Percentiles rank a stretch among this genome's conserved stretches.
phyloP scores from a whole-genome alignment of 177 flowering plant genomes.

The Vitis hybrid region DNA sequence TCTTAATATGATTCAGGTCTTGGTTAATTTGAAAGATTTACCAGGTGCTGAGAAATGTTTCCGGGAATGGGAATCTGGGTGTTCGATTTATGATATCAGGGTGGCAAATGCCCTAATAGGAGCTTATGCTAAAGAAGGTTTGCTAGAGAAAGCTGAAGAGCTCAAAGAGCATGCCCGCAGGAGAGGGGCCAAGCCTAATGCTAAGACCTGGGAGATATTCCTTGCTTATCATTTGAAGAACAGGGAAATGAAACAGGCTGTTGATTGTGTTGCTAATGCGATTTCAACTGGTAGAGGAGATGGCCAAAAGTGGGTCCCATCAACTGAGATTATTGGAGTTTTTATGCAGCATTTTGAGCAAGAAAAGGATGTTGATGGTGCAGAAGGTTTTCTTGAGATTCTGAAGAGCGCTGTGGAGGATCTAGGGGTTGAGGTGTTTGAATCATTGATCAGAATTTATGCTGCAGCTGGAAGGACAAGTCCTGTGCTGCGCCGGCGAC shows the following conservation, averaged over 20 bases:
- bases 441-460: slow-evolving; percentile 75
- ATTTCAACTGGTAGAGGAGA: slow-evolving; percentile 56
- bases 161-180: slow-evolving; percentile 50
- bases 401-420: slow-evolving; percentile 51
- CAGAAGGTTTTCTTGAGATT: slow-evolving; percentile 65
- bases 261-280: slow-evolving; percentile 67
- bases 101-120: slow-evolving; percentile 70
- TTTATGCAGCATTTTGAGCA: slow-evolving; percentile 72
- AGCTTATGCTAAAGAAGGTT: slow-evolving; percentile 57
- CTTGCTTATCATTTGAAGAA: slow-evolving; percentile 58
- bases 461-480: slow-evolving; percentile 77
- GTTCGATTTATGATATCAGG: slow-evolving; percentile 74
- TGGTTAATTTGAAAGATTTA: slow-evolving; percentile 75
- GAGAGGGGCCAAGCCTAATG: slow-evolving; percentile 75
- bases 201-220: slow-evolving; percentile 87
- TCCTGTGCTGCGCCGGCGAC: slow-evolving; percentile 47
- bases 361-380: slow-evolving; percentile 79
- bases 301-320: slow-evolving; percentile 80
- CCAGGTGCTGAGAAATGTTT: slow-evolving; percentile 94
- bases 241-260: slow-evolving; percentile 50
- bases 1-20: slow-evolving; percentile 80
- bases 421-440: slow-evolving; percentile 52
- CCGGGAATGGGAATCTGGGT: slow-evolving; percentile 68
- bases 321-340: slow-evolving; percentile 34
- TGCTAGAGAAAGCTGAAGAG: slow-evolving; percentile 58